phyloP scores from a whole-genome alignment of 1,284 basidiomycete genomes.

The Cutaneotrichosporon cyanovorans region DNA sequence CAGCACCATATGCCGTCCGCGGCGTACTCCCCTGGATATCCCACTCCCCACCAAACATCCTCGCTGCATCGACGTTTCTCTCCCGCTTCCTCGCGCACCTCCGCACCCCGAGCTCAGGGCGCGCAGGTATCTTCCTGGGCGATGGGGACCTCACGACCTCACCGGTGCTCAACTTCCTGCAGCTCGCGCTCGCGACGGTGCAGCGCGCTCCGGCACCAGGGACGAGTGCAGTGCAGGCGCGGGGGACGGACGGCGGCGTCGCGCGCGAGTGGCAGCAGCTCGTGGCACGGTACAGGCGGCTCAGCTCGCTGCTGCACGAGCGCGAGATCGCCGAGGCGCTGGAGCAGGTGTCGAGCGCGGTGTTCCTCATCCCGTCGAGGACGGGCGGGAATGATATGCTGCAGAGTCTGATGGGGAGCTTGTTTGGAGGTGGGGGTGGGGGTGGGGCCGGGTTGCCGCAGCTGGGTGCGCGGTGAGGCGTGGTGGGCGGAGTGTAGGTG shows the following conservation, averaged over 20 bases:
- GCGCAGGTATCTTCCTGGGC: constrained; percentile 46
- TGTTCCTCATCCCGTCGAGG: constrained; percentile 72
- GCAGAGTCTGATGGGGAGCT: constrained; percentile 71
- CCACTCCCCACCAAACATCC: constrained; percentile 74
- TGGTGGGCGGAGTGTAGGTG: too few relatives aligned
- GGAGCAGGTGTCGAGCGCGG: constrained; percentile 54
- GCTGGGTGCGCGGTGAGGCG: too few relatives aligned
- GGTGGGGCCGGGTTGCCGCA: neutral
- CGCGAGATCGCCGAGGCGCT: constrained; percentile 49
- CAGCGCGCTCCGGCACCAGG: constrained; percentile 63
- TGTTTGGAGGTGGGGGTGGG: constrained; percentile 61
- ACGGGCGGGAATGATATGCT: constrained; percentile 66
- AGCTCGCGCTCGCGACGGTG: constrained; percentile 72
- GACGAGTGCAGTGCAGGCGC: constrained; percentile 47
- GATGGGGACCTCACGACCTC: constrained; percentile 68
- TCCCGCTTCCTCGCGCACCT: constrained; percentile 60
- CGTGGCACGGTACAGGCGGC: constrained; percentile 61
- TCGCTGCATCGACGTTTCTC: constrained; percentile 77
- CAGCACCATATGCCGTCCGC: constrained; percentile 62
- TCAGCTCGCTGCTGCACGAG: constrained; percentile 42
- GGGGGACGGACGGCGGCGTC: constrained; percentile 53
- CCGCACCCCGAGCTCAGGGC: constrained; percentile 50
- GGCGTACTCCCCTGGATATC: constrained; percentile 81
- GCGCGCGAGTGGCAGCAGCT: constrained; percentile 65
- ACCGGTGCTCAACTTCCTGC: constrained; percentile 71